A percentile compares a stretch with the other conserved stretches of the same genome.
Conservation (phyloP, 2,329 filamentous ascomycete genomes). For the Diaporthe destruens region DNA sequence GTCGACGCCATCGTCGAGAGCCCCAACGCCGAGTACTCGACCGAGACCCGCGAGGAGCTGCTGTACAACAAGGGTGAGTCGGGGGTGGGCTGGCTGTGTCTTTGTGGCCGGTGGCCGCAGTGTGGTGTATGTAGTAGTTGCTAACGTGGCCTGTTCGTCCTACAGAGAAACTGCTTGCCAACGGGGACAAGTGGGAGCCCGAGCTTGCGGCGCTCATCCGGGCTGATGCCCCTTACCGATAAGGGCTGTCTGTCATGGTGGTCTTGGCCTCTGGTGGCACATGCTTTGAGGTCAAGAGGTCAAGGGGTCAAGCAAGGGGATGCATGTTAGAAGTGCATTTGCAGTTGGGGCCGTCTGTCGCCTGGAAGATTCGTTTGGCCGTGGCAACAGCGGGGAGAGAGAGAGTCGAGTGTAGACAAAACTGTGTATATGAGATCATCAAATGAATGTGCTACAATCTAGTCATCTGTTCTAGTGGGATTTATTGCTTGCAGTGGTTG, state of each 20-base stretch:
- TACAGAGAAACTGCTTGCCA: constrained; percentile 84
- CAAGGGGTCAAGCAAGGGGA: background rate
- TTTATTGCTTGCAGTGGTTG: too few species aligned
- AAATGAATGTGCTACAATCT: constrained; percentile 1
- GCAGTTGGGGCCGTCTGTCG: background rate
- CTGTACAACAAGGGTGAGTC: constrained; percentile 90
- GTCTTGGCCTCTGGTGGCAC: background rate
- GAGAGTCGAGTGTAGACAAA: constrained; percentile 17
- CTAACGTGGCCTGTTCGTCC: constrained; percentile 43
- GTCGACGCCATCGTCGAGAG: constrained; percentile 88
- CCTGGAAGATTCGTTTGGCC: background rate
- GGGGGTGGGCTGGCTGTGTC: too few species aligned
- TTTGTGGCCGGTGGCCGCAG: too few species aligned
- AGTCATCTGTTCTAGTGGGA: too few species aligned
- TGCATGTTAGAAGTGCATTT: background rate
- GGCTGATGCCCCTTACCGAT: constrained; percentile 93
- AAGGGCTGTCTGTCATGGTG: constrained; percentile 49
- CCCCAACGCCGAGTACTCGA: constrained; percentile 73
- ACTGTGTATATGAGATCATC: constrained; percentile 17
- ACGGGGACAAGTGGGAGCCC: constrained; percentile 97
- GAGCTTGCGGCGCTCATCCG: constrained; percentile 93
- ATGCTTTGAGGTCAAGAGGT: background rate
- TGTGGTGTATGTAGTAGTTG: too few species aligned
- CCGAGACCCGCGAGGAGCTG: constrained; percentile 86
- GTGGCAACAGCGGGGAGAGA: background rate